Evolutionary conservation across 192 early-diverging fungal genomes (phyloP), one percentile per base, ranked within the genome.

Genomic region (Coemansia sp.): DNA sequence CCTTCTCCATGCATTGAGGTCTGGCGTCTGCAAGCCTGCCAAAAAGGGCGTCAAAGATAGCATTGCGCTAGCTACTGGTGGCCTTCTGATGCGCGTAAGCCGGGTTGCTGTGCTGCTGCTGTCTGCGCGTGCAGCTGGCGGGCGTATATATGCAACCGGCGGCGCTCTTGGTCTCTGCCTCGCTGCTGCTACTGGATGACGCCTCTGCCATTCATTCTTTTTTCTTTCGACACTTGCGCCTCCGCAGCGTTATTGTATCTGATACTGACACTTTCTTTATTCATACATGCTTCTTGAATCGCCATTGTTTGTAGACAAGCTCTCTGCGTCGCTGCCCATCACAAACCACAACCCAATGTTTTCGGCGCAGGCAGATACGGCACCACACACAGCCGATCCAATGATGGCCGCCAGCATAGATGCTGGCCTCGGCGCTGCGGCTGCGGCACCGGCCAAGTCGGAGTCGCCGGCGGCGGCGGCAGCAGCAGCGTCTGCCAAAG

Each of bases 241-340:
- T n/a, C n/a, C n/a, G n/a, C n/a, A n/a, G n/a, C n/a, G 16, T 19
- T 12, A 44, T 16, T n/a, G 35, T n/a, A 40, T 40, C 35, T 40
- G 35, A 16, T 40, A 40, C 35, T 40, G 14, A 40, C 27, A 21
- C 46, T 50, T 11, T 28, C 25, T 8, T 29, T 52, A 10, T 31
- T 32, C 54, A 14, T 23, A 31, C 30, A 48, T 55, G 58, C 23
- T 68, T 44, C 38, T 61, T 32, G 59, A 61, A 44, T 22, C 30
- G n/a, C 29, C 53, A 32, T 51, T 55, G 66, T 49, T 50, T 67
- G 28, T 47, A 58, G 61, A 64, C 45, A 35, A 67, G 35, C 29
- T 55, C 16, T 50, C 42, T n/a, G 30, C 49, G 12, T 29, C 57
- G 30, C 62, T 64, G 9, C 25, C 56, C 28, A 24, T 40, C 35